A percentile compares a stretch with the other conserved stretches of the same genome.
phyloP scores from a whole-genome alignment of 495 filamentous ascomycete species.

The Aspergillus sparsus region DNA sequence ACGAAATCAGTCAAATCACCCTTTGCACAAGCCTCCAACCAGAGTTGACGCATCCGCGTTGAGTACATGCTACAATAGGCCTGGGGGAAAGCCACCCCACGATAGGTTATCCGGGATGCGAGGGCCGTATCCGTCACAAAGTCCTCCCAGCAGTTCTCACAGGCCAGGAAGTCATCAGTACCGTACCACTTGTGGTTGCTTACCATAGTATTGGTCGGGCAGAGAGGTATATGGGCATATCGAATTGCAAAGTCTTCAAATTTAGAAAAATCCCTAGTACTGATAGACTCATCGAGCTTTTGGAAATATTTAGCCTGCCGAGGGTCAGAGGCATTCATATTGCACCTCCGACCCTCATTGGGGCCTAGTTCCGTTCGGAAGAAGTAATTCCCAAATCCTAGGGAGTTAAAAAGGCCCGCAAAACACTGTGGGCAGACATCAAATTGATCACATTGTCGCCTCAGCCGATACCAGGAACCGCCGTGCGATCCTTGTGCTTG shows the following conservation, averaged over 20 bases:
- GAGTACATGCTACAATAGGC: conserved; percentile 1
- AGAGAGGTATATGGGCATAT: neutral
- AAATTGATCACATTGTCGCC: neutral
- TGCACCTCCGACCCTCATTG: neutral
- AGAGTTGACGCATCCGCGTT: neutral
- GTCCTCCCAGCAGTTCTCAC: conserved; percentile 6
- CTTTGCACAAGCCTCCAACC: conserved; percentile 1
- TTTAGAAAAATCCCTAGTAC: neutral
- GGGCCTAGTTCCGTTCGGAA: neutral
- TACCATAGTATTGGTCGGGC: neutral
- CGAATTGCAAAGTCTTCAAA: neutral
- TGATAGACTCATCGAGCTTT: neutral
- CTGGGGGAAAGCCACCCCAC: neutral
- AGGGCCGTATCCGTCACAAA: conserved; percentile 4
- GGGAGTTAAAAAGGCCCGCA: neutral
- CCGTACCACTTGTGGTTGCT: neutral
- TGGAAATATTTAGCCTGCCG: neutral
- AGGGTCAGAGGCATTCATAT: neutral
- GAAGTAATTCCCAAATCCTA: neutral
- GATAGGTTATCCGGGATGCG: neutral
- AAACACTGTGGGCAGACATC: neutral
- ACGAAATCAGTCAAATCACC: conserved; percentile 1
- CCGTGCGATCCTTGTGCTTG: neutral
- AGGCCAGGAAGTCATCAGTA: neutral
- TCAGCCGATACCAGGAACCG: neutral